Evolutionary conservation across 495 filamentous ascomycete species (phyloP).

Genomic region (Jackrogersella multiformis): DNA sequence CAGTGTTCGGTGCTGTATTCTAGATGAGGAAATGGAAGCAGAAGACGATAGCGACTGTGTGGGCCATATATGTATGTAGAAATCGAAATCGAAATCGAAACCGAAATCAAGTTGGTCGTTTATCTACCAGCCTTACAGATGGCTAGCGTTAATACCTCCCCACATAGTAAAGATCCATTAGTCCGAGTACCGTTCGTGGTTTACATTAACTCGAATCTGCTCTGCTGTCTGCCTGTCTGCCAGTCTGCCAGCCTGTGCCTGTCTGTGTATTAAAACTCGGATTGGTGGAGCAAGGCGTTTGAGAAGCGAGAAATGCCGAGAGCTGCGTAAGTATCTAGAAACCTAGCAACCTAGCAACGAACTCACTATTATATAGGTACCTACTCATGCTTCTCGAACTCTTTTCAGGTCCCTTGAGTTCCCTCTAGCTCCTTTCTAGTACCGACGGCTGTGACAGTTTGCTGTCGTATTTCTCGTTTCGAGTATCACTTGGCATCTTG

Average conservation of each 20-base stretch:
- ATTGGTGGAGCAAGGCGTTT: not conserved
- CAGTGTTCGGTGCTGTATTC: not conserved
- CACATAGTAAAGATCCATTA: too few species aligned
- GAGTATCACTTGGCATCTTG: conserved; percentile 38
- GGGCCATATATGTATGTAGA: conserved; percentile 1
- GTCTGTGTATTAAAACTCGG: not conserved
- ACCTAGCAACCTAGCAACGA: too few species aligned
- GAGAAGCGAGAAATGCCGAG: conserved; percentile 23
- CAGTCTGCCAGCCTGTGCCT: too few species aligned
- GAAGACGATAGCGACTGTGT: not conserved
- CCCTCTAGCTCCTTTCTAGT: not conserved
- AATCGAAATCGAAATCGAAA: too few species aligned
- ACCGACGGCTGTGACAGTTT: conserved; percentile 21
- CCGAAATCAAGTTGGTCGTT: too few species aligned
- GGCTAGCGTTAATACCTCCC: too few species aligned
- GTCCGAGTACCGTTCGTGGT: too few species aligned
- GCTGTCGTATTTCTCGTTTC: conserved; percentile 38
- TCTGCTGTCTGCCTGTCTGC: not conserved
- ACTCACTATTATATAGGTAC: too few species aligned
- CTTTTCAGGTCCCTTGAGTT: not conserved
- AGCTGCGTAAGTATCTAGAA: conserved; percentile 1
- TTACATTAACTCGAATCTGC: not conserved
- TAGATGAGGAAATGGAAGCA: conserved; percentile 1
- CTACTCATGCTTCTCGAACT: too few species aligned
- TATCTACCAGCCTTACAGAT: too few species aligned